Evolutionary conservation across 2,329 filamentous ascomycete genomes (phyloP).

Genomic region (Talaromyces verruculosus): DNA sequence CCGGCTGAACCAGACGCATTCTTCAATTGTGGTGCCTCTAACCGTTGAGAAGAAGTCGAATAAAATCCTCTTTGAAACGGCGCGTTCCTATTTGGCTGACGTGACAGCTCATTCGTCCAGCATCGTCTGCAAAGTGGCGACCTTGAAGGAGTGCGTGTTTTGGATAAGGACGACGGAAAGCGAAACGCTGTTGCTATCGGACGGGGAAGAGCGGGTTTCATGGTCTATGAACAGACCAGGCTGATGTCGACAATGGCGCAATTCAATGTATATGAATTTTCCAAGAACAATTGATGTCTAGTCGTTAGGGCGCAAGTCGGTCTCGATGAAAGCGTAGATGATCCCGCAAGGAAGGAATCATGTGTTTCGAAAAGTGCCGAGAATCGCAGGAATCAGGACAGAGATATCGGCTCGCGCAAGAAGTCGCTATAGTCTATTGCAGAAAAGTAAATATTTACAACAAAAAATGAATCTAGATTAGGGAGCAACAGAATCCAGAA

Average conservation of each 20-base stretch:
- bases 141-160: slow-evolving; percentile 8
- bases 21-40: not conserved
- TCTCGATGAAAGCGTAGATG: not conserved
- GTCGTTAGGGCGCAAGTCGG: not conserved
- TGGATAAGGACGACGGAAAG: not conserved
- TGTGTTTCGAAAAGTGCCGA: slow-evolving; percentile 8
- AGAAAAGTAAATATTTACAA: not conserved
- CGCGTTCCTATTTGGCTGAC: not conserved
- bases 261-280: not conserved
- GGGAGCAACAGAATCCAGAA: not conserved
- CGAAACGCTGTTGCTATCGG: not conserved
- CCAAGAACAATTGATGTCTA: not conserved
- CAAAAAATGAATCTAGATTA: not conserved
- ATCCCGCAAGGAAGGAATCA: slow-evolving; percentile 8
- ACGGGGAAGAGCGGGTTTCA: slow-evolving; percentile 18
- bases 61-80: slow-evolving; percentile 5
- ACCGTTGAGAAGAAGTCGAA: slow-evolving; percentile 2
- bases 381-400: not conserved
- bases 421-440: not conserved
- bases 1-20: not conserved
- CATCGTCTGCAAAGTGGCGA: slow-evolving; percentile 14
- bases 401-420: not conserved
- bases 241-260: not conserved
- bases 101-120: slow-evolving; percentile 1
- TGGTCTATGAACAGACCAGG: slow-evolving; percentile 10